Conservation (phyloP, 306 rosid species). For the Glycine tomentella region DNA sequence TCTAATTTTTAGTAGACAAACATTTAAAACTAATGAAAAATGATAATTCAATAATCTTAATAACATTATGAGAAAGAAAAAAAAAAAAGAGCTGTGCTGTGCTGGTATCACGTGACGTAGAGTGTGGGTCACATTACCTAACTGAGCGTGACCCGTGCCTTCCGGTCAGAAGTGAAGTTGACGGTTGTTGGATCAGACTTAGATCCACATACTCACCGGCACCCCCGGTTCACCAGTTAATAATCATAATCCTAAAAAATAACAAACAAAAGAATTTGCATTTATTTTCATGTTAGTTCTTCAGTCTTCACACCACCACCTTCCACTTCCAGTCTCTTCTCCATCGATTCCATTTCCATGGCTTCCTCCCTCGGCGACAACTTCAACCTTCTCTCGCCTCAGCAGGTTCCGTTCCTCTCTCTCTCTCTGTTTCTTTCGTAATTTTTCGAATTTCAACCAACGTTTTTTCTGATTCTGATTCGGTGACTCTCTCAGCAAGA, state of each 20-base stretch:
- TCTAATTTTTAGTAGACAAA: no score
- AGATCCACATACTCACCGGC: conserved; percentile 34
- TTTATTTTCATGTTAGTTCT: background rate
- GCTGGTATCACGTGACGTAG: background rate
- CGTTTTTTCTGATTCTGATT: conserved; percentile 10
- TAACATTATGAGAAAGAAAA: background rate
- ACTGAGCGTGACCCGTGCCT: conserved; percentile 34
- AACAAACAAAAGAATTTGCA: background rate
- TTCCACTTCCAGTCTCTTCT: conserved; percentile 1
- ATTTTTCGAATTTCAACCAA: background rate
- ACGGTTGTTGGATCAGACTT: background rate
- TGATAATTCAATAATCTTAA: background rate
- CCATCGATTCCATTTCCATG: conserved; percentile 44
- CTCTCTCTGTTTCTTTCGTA: background rate
- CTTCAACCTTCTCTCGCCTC: conserved; percentile 61
- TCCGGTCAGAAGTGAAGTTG: conserved; percentile 22
- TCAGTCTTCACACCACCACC: background rate
- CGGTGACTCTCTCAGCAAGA: conserved; percentile 59
- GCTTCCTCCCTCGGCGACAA: conserved; percentile 56
- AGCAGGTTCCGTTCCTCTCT: conserved; percentile 55
- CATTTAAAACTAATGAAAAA: no score
- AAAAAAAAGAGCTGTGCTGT: background rate
- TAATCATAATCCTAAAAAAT: background rate
- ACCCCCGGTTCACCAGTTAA: conserved; percentile 19
- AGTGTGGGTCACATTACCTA: conserved; percentile 27